Percentiles rank a stretch among this genome's conserved stretches.
Conservation (phyloP, 352 stramenopile species). For the Pythium insidiosum region DNA sequence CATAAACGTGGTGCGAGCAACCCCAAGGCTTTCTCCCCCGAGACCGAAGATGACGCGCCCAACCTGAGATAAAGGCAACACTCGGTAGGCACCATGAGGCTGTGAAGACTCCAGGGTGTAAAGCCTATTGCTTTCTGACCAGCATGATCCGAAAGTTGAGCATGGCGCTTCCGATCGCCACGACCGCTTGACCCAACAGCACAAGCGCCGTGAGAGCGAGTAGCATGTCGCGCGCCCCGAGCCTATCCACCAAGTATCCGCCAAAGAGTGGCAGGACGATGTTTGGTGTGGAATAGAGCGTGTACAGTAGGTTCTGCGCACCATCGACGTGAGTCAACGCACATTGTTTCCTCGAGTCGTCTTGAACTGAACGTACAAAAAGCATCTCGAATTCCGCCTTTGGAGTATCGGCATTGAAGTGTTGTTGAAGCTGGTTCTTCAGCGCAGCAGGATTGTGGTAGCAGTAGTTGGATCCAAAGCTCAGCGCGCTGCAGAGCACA, state of each 20-base stretch:
- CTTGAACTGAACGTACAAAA: conserved; percentile 33
- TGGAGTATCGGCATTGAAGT: conserved; percentile 24
- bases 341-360: background rate
- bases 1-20: conserved; percentile 66
- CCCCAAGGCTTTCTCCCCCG: conserved; percentile 71
- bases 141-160: conserved; percentile 38
- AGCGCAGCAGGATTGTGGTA: conserved; percentile 57
- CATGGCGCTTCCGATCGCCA: conserved; percentile 51
- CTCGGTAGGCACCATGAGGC: too few species aligned
- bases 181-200: conserved; percentile 49
- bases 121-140: conserved; percentile 4
- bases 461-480: conserved; percentile 53
- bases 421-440: conserved; percentile 52
- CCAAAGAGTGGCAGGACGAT: conserved; percentile 82
- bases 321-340: background rate
- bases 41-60: conserved; percentile 79
- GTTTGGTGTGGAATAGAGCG: conserved; percentile 77
- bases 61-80: too few species aligned
- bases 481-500: conserved; percentile 33
- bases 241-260: conserved; percentile 60
- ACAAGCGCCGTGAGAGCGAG: conserved; percentile 57
- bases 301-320: conserved; percentile 80
- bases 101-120: background rate
- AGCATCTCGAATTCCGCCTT: conserved; percentile 30
- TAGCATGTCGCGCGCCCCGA: conserved; percentile 52